Base-by-base conservation (phyloP, 768 basidiomycete species). In the Rhodotorula graminis region DNA sequence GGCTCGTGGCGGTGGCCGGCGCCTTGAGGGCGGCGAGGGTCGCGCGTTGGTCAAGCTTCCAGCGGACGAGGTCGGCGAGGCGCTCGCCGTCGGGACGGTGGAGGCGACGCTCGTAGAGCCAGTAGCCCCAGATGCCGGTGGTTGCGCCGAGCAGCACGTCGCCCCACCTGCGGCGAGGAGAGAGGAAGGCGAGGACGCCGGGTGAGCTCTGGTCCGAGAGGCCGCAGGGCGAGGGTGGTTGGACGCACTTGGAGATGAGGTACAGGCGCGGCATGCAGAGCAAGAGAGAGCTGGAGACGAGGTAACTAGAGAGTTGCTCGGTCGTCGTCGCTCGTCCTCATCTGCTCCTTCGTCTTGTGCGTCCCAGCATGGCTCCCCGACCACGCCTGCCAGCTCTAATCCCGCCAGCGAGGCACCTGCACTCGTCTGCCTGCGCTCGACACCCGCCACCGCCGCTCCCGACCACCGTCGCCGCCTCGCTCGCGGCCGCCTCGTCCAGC, bases 81-180 rank as follows among this genome's bases (percentile, higher is more conserved):
- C 31, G 57, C 42, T 71, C 65, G 21, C 65, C 61, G 4, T 42
- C 29, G 0, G 70, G 37, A 10, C 70, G 52, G 47, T 52, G 9
- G 0, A 58, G n/a, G 15, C 61, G 61, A 2, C 64, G 60, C 61
- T 71, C 70, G 56, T 71, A 71, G 10, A 66, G 61, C 29, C 29
- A 42, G 65, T 71, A 71, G 52, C 61, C 70, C 25, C 56, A 59
- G 25, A 67, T 47, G 15, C 70, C 70, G 1, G 70, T 71, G 2
- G 56, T 2, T 5, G 63, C 21, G 40, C 65, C 70, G 25, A 71
- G 56, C 6, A 49, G 15, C n/a, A 71, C 47, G 53, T 71, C 70
- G 27, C 65, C 65, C 55, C 44, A 46, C 16, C 65, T 65, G 31
- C 37, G 18, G 21, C n/a, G 44, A 23, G 60, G 60, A 21, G 19